These are phyloP conservation scores for Euphorbia pulcherrima DNA, from an alignment of 345 rosid genomes.

Conservation along the genomic window DNA sequence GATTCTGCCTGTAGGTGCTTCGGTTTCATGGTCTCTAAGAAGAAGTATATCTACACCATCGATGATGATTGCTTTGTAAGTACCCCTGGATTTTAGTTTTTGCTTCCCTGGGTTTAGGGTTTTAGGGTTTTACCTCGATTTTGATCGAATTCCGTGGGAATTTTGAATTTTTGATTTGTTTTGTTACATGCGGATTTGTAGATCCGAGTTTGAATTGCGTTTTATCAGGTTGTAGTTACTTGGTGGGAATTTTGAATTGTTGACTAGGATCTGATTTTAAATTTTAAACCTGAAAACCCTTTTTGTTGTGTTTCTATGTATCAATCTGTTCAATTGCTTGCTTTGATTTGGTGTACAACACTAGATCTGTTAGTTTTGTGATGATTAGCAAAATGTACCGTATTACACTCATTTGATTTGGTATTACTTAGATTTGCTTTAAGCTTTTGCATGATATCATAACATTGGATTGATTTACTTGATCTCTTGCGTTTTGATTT, in stretches of 20 bases:
- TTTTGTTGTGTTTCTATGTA: background rate
- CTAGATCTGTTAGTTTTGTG: too few relatives aligned
- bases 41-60: slow-evolving; percentile 80
- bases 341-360: slow-evolving; percentile 16
- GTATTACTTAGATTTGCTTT: background rate
- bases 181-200: background rate
- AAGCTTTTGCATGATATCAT: background rate
- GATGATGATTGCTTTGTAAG: slow-evolving; percentile 94
- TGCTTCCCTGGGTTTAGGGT: background rate
- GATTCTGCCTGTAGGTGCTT: slow-evolving; percentile 76
- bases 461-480: background rate
- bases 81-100: slow-evolving; percentile 1
- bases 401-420: too few relatives aligned
- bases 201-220: background rate
- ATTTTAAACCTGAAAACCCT: background rate
- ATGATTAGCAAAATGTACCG: too few relatives aligned
- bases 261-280: slow-evolving; percentile 16
- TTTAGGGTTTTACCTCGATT: slow-evolving; percentile 2
- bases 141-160: background rate
- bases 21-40: slow-evolving; percentile 77
- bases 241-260: slow-evolving; percentile 11
- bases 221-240: slow-evolving; percentile 1
- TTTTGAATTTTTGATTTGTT: slow-evolving; percentile 13
- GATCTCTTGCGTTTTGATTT: background rate
- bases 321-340: background rate